phyloP scores from a whole-genome alignment of 192 early-diverging fungal genomes.

The Linderina pennispora region DNA sequence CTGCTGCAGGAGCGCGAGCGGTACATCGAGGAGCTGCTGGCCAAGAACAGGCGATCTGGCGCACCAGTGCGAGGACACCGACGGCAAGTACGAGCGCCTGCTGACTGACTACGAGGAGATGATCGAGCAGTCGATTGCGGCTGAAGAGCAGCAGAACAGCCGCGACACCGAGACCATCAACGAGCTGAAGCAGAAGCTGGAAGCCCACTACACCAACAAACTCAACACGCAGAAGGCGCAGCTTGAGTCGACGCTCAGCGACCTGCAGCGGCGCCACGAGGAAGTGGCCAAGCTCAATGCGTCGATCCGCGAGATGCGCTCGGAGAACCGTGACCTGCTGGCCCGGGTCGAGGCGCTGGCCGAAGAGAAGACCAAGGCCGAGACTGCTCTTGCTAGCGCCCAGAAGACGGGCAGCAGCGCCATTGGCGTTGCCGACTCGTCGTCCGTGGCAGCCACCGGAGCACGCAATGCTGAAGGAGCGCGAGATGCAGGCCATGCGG shows the following conservation, averaged over 20 bases:
- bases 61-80: slow-evolving; percentile 18
- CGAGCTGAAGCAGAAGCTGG: slow-evolving; percentile 78
- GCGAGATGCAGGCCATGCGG: slow-evolving; percentile 48
- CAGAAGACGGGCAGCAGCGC: background rate
- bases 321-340: slow-evolving; percentile 38
- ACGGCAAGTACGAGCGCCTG: slow-evolving; percentile 40
- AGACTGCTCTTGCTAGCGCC: slow-evolving; percentile 1
- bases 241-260: slow-evolving; percentile 48
- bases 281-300: slow-evolving; percentile 57
- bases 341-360: slow-evolving; percentile 23
- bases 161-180: slow-evolving; percentile 64
- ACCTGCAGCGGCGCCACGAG: slow-evolving; percentile 50
- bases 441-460: slow-evolving; percentile 33
- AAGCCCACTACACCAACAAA: slow-evolving; percentile 77
- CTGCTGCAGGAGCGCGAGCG: slow-evolving; percentile 11
- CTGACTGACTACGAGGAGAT: slow-evolving; percentile 48
- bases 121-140: slow-evolving; percentile 47
- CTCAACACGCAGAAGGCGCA: slow-evolving; percentile 63
- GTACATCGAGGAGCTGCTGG: slow-evolving; percentile 13
- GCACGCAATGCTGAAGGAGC: slow-evolving; percentile 47
- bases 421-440: slow-evolving; percentile 19
- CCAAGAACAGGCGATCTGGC: slow-evolving; percentile 11
- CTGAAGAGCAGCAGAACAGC: slow-evolving; percentile 41
- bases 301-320: slow-evolving; percentile 35
- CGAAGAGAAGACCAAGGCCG: slow-evolving; percentile 20